Conservation (phyloP, 2,329 filamentous ascomycete genomes). For the Ceratocystiopsis brevicomis region DNA sequence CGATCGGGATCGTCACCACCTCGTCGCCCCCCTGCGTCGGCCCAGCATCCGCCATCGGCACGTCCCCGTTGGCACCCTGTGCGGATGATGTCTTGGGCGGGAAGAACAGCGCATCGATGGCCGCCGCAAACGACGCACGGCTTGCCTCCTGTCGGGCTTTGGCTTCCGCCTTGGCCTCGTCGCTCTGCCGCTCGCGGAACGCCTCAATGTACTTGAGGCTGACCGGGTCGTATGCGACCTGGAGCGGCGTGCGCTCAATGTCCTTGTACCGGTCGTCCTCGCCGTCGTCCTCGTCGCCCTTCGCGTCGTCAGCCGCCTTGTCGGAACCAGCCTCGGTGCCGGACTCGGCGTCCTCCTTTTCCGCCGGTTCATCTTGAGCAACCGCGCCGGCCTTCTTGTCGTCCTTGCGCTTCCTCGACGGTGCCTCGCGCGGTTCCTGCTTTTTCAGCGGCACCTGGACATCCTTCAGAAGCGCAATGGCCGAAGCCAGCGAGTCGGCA, state of each 20-base stretch:
- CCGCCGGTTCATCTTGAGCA: not conserved
- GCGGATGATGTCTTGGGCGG: conserved; percentile 27
- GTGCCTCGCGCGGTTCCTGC: conserved; percentile 32
- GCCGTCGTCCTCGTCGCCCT: conserved; percentile 9
- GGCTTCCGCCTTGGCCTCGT: conserved; percentile 41
- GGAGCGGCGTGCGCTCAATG: conserved; percentile 50
- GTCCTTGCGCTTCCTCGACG: conserved; percentile 12
- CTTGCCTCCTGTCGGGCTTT: conserved; percentile 54
- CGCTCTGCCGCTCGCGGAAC: conserved; percentile 47
- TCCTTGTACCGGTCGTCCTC: conserved; percentile 28
- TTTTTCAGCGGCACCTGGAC: conserved; percentile 66
- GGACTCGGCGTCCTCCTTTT: conserved; percentile 13
- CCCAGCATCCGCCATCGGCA: conserved; percentile 45
- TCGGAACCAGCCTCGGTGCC: too few species aligned
- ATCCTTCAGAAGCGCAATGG: conserved; percentile 67
- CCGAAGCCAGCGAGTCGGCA: conserved; percentile 66
- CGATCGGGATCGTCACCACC: conserved; percentile 74
- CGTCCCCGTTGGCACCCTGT: conserved; percentile 46
- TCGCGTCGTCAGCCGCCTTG: not conserved
- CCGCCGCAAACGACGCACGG: conserved; percentile 45
- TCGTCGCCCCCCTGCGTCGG: conserved; percentile 37
- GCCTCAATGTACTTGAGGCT: conserved; percentile 74
- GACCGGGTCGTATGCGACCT: conserved; percentile 63
- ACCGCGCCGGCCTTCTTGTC: not conserved
- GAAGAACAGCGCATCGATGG: conserved; percentile 54